phyloP scores from a whole-genome alignment of 2,329 filamentous ascomycete genomes.

The Ceratocystis colombiana region DNA sequence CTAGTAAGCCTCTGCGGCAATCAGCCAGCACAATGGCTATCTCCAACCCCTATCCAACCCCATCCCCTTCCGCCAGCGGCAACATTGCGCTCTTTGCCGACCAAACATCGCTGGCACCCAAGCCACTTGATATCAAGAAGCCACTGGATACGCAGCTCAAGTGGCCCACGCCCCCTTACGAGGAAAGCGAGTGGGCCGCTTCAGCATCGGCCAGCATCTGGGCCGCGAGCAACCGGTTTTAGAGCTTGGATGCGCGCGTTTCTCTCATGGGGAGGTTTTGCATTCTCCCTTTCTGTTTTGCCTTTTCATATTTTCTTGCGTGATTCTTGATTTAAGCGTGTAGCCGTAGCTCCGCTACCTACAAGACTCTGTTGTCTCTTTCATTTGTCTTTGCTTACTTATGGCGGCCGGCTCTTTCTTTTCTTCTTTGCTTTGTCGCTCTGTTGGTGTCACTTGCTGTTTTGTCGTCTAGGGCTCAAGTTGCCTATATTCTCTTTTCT shows the following conservation, averaged over 20 bases:
- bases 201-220: slow-evolving; percentile 74
- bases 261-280: slow-evolving; percentile 15
- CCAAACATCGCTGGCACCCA: slow-evolving; percentile 49
- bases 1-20: slow-evolving; percentile 42
- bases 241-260: slow-evolving; percentile 27
- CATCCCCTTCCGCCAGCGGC: slow-evolving; percentile 70
- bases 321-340: slow-evolving; percentile 15
- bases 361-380: slow-evolving; percentile 28
- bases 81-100: slow-evolving; percentile 67
- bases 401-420: slow-evolving; percentile 16
- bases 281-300: slow-evolving; percentile 22
- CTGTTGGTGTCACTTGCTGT: slow-evolving; percentile 22
- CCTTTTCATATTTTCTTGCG: slow-evolving; percentile 24
- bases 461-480: slow-evolving; percentile 12
- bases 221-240: slow-evolving; percentile 57
- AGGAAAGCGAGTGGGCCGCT: slow-evolving; percentile 83
- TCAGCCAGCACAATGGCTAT: slow-evolving; percentile 55
- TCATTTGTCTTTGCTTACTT: slow-evolving; percentile 22
- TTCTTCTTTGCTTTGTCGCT: slow-evolving; percentile 22
- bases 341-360: not conserved
- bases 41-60: slow-evolving; percentile 54
- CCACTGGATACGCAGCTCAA: slow-evolving; percentile 48
- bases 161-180: slow-evolving; percentile 93
- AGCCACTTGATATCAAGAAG: slow-evolving; percentile 59
- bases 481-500: slow-evolving; percentile 12